Conservation (phyloP, 192 early-diverging fungal species). For the Coemansia sp. region DNA sequence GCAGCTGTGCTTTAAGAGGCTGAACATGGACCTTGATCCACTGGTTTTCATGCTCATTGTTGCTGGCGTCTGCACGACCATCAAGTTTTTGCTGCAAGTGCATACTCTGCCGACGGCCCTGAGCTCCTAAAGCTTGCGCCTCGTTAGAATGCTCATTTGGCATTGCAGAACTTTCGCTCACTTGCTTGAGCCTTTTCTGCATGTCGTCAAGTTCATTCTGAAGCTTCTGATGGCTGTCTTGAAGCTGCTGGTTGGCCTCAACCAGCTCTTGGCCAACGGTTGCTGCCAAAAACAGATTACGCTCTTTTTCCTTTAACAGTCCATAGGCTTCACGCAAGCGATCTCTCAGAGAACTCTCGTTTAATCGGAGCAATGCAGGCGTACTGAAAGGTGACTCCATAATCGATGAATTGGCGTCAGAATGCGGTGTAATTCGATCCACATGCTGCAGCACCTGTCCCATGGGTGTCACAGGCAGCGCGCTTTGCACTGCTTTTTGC, state of each 20-base stretch:
- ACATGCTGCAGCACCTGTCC: conserved; percentile 17
- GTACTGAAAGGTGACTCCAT: conserved; percentile 26
- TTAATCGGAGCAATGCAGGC: conserved; percentile 39
- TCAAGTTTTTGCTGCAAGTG: background rate
- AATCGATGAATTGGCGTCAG: background rate
- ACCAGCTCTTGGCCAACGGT: conserved; percentile 50
- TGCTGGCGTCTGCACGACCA: background rate
- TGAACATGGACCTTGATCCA: conserved; percentile 34
- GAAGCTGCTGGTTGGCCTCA: conserved; percentile 46
- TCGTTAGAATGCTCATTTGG: conserved; percentile 4
- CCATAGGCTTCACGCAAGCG: conserved; percentile 45
- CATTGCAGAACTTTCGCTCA: background rate
- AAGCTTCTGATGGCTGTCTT: conserved; percentile 24
- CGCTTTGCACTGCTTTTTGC: background rate
- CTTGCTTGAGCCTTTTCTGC: conserved; percentile 8
- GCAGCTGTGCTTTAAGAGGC: conserved; percentile 33
- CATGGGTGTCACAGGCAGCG: conserved; percentile 15
- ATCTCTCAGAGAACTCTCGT: conserved; percentile 29
- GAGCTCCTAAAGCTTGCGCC: conserved; percentile 13
- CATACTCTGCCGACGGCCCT: conserved; percentile 45
- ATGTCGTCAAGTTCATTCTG: conserved; percentile 23
- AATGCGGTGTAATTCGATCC: conserved; percentile 21
- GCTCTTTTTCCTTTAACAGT: conserved; percentile 48
- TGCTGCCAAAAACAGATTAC: conserved; percentile 40
- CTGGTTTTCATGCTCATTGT: conserved; percentile 20